Evolutionary conservation across 176 grass and related monocot genomes (phyloP).

Genomic region (Zizania latifolia): DNA sequence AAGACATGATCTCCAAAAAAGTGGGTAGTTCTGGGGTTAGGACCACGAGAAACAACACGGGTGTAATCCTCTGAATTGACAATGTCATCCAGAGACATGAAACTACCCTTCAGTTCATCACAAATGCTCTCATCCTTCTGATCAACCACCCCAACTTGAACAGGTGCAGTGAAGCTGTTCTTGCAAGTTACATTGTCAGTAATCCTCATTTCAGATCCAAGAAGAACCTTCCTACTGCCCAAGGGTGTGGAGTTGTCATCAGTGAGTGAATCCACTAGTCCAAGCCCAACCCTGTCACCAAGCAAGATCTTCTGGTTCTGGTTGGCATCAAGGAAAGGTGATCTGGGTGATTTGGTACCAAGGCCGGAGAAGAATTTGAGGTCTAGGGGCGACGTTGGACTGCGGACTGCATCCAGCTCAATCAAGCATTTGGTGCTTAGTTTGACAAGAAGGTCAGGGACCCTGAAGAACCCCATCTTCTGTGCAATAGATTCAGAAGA

Average conservation of each 20-base stretch:
- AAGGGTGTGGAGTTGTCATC: constrained; percentile 36
- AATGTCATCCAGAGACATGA: constrained; percentile 57
- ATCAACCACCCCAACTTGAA: constrained; percentile 19
- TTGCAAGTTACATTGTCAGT: constrained; percentile 39
- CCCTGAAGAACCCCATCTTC: constrained; percentile 55
- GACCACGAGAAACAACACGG: constrained; percentile 49
- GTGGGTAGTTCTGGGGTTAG: constrained; percentile 52
- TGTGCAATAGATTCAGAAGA: constrained; percentile 33
- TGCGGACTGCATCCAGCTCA: constrained; percentile 52
- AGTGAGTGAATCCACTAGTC: constrained; percentile 44
- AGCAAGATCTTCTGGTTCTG: constrained; percentile 52
- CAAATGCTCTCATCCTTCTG: constrained; percentile 42
- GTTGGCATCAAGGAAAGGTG: constrained; percentile 26
- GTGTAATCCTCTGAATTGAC: constrained; percentile 62
- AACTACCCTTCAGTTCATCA: constrained; percentile 38
- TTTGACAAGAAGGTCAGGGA: constrained; percentile 50
- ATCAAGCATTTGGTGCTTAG: constrained; percentile 52
- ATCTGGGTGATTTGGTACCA: constrained; percentile 51
- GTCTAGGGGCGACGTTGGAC: constrained; percentile 62
- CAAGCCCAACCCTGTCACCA: constrained; percentile 57
- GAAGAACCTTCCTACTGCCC: constrained; percentile 49
- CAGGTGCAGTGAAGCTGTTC: constrained; percentile 44
- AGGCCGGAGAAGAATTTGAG: constrained; percentile 55
- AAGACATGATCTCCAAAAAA: constrained; percentile 51
- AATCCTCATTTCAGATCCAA: constrained; percentile 55